Evolutionary conservation across 768 basidiomycete species (phyloP), one percentile per base, ranked within the genome.

Genomic region (Favolaschia claudopus): DNA sequence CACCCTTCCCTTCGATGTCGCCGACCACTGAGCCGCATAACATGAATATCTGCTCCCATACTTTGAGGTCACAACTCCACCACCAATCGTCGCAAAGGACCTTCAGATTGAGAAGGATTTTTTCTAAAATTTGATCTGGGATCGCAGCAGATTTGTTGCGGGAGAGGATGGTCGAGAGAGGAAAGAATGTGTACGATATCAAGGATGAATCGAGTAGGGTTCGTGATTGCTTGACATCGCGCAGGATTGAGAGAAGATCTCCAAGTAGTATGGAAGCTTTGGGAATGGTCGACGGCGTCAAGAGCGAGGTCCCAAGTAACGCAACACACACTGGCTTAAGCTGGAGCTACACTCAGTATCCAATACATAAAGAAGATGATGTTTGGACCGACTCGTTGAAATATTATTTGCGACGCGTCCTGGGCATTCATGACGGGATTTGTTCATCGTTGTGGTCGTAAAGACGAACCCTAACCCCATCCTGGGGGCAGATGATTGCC

Each of bases 1-100:
- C 91, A n/a, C 83, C 87, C 70, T 86, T 92, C 22, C 77, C 79
- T 53, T 87, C 89, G 9, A 89, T 75, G 14, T 85, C 83, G 19
- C 87, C 87, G 7, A 92, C 71, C 29, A 90, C 78, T 15, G 88
- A 83, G 32, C 85, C 83, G 62, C 81, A 89, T 15, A 93, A 77
- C 79, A 88, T 89, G 71, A 96, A 92, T 24, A 95, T 76, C 67
- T 97, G 94, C 68, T 91, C 88, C 95, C 95, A 96, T 25, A 86
- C 73, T 51, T 79, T 78, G 33, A 84, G 45, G 42, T 93, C 92
- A 69, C 89, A 88, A 19, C 79, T 77, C 91, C 91, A 92, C 92
- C 93, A 95, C 89, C 92, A 93, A n/a, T 79, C 76, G 19, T 86
- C 81, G 62, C 83, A 86, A 24, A 98, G 78, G 2, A 82, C 65